Evolutionary conservation across 257 asterid genomes (phyloP), one percentile per base, ranked within the genome.

Genomic region (Prunella vulgaris): DNA sequence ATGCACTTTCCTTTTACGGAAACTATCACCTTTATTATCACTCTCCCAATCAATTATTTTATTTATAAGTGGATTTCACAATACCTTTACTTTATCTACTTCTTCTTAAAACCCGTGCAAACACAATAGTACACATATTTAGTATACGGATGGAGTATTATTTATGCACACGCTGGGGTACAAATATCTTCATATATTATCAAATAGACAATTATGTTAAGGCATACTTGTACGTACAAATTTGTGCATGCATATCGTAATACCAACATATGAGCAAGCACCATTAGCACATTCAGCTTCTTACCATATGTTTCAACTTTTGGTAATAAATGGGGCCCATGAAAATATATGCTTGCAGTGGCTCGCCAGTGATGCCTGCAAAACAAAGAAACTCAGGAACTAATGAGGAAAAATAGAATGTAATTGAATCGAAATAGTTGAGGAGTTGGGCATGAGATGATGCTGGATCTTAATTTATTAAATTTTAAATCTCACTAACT

Each of bases 301-400:
- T 79, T 73, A 89, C 97, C 99, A 93, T 90, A 85, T 93, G 99
- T 81, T 93, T 93, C 79, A 93, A 84, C 85, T 90, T 93, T 74
- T 93, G 99, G 87, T 93, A 93, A 78, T 93, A 93, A 77, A 93
- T 93, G 68, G 99, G 99, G 10, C 99, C 99, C 99, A 93, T 93
- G 82, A 90, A 93, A 54, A 93, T 88, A 71, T 93, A 93, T 58
- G 97, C 96, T 79, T 93, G 96, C 58, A 93, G 77, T 42, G 99
- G 97, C 84, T 84, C 87, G 22, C 99, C 99, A 42, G 94, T 89
- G 75, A 90, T 89, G 68, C 99, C 99, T 87, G 85, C 30, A 77
- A 67, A 66, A 71, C 60, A 69, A 28, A 75, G 60, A 71, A 15
- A 52, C 30, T 30, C 10, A 27, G 56, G 30, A 46, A 56, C 37